Conservation (phyloP, 1,284 basidiomycete genomes). For the Leucoagaricus sp. region DNA sequence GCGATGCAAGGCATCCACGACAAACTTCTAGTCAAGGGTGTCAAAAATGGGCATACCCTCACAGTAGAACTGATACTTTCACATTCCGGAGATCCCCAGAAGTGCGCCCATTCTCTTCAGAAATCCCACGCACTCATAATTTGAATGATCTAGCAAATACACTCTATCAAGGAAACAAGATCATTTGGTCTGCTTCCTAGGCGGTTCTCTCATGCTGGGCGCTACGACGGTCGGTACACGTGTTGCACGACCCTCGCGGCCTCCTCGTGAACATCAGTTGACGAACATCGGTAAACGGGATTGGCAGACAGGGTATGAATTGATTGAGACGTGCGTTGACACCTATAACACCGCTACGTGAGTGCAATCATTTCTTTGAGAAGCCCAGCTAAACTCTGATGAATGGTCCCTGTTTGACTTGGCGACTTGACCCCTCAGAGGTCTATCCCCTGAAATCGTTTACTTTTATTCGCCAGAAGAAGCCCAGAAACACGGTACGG, state of each 20-base stretch:
- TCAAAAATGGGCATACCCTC: constrained; percentile 58
- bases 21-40: constrained; percentile 64
- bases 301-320: constrained; percentile 75
- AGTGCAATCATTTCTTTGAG: constrained; percentile 30
- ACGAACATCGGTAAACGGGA: constrained; percentile 61
- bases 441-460: constrained; percentile 84
- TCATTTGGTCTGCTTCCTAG: constrained; percentile 96
- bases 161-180: constrained; percentile 86
- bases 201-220: constrained; percentile 89
- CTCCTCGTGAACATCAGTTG: constrained; percentile 53
- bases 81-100: constrained; percentile 20
- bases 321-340: constrained; percentile 80
- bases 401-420: background rate
- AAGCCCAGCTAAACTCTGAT: background rate
- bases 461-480: constrained; percentile 68
- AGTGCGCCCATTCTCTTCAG: constrained; percentile 17
- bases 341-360: constrained; percentile 82
- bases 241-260: constrained; percentile 48
- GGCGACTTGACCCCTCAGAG: constrained; percentile 42
- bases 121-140: constrained; percentile 10
- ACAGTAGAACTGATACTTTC: constrained; percentile 69
- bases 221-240: constrained; percentile 59
- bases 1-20: constrained; percentile 59
- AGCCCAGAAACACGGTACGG: constrained; percentile 31
- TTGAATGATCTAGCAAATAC: constrained; percentile 68